These are phyloP conservation scores for Phylloporus scabripes DNA, from an alignment of 768 basidiomycete genomes.

Conservation along the genomic window DNA sequence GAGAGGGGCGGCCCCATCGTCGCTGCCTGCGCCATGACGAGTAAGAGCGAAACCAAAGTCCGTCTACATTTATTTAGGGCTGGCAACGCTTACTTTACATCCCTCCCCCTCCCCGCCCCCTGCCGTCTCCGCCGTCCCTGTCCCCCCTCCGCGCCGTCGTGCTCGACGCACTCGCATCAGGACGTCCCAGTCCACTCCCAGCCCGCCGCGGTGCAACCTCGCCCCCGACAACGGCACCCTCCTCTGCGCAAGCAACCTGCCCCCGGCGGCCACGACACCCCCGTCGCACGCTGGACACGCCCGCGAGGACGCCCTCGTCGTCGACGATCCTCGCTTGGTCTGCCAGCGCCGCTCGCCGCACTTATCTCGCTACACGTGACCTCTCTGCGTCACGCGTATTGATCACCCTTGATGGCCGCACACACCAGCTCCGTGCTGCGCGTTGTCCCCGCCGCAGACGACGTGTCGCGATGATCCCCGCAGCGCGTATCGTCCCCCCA, in stretches of 20 bases:
- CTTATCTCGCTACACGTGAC: constrained; percentile 27
- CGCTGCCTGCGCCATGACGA: constrained; percentile 55
- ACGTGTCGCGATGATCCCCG: constrained; percentile 4
- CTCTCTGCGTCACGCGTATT: constrained; percentile 4
- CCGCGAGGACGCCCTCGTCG: constrained; percentile 1
- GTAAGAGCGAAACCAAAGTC: constrained; percentile 7
- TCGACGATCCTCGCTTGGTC: constrained; percentile 11
- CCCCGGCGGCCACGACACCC: constrained; percentile 1
- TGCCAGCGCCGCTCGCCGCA: constrained; percentile 9
- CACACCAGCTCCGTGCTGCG: neutral
- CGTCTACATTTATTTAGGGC: constrained; percentile 33
- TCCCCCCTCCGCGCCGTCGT: neutral
- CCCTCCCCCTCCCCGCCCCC: neutral
- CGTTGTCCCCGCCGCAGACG: neutral
- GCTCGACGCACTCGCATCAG: neutral
- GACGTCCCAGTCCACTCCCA: neutral
- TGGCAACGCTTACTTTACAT: constrained; percentile 24
- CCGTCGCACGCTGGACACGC: constrained; percentile 2
- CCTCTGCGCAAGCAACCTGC: constrained; percentile 3
- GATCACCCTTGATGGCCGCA: neutral
- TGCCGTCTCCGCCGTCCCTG: neutral
- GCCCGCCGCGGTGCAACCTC: constrained; percentile 5
- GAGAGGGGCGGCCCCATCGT: constrained; percentile 76
- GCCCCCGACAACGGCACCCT: neutral
- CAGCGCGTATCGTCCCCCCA: neutral